Conservation (phyloP, 345 rosid genomes). For the Balakata baccata region DNA sequence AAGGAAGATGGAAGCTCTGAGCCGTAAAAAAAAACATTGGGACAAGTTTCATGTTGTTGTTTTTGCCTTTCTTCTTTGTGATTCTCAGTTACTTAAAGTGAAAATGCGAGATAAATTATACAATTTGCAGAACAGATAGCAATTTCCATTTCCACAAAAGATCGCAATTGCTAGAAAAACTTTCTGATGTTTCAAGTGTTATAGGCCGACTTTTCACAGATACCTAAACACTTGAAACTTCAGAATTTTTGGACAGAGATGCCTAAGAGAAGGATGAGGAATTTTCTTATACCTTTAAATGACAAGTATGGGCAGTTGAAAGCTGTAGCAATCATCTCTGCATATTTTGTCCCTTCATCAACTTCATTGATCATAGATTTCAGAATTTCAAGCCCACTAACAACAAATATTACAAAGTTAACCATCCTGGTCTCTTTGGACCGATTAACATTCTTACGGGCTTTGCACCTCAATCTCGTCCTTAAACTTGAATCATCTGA, state of each 20-base stretch:
- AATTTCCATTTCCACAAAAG: too few species aligned
- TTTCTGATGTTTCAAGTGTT: too few species aligned
- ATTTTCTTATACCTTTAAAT: slow-evolving; percentile 51
- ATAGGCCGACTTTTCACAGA: too few species aligned
- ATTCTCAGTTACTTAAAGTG: neutral
- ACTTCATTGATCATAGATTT: slow-evolving; percentile 41
- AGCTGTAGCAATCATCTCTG: slow-evolving; percentile 32
- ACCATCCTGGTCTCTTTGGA: slow-evolving; percentile 41
- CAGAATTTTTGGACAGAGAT: neutral
- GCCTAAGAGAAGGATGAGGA: neutral
- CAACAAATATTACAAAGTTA: slow-evolving; percentile 65
- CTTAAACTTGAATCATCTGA: slow-evolving; percentile 49
- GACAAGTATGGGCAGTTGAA: slow-evolving; percentile 61
- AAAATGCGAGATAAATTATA: neutral
- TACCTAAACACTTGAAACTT: neutral
- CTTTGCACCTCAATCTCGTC: slow-evolving; percentile 41
- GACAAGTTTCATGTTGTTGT: neutral
- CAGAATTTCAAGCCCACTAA: slow-evolving; percentile 53
- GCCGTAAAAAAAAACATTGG: neutral
- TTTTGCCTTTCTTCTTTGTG: too few species aligned
- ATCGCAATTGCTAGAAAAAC: too few species aligned
- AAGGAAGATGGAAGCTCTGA: slow-evolving; percentile 2
- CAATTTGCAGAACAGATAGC: neutral
- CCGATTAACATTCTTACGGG: slow-evolving; percentile 26
- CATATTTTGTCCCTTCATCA: slow-evolving; percentile 27